These are phyloP conservation scores for Pleurotus sapidus DNA, from an alignment of 768 basidiomycete species.

Conservation along the genomic window DNA sequence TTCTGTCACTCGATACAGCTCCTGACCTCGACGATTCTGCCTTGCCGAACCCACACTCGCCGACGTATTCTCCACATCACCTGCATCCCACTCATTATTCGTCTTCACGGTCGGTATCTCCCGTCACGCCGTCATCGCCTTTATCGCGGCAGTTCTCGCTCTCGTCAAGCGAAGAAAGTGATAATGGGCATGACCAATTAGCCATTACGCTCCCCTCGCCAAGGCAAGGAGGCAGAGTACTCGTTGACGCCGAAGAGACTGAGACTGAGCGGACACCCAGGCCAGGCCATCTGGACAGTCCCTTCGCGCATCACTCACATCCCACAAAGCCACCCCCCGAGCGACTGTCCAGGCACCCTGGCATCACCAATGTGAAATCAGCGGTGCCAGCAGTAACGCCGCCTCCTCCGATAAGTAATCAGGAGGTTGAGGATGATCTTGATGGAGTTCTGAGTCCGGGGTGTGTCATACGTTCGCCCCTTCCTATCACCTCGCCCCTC, in stretches of 20 bases:
- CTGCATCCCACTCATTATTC: not conserved
- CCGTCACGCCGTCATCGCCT: not conserved
- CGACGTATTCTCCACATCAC: not conserved
- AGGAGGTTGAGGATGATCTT: slow-evolving; percentile 6
- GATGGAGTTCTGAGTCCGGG: slow-evolving; percentile 23
- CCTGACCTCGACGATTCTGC: not conserved
- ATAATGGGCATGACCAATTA: not conserved
- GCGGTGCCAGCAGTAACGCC: too few relatives aligned
- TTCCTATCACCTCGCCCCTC: slow-evolving; percentile 15
- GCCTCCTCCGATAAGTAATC: not conserved
- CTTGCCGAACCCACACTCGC: not conserved
- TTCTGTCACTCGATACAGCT: not conserved
- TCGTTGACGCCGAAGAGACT: not conserved
- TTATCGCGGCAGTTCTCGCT: slow-evolving; percentile 1
- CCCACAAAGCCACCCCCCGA: not conserved
- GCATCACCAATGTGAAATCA: not conserved
- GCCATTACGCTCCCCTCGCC: not conserved
- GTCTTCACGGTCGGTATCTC: not conserved
- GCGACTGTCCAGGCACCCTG: not conserved
- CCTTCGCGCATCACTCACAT: not conserved
- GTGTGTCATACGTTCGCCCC: slow-evolving; percentile 18
- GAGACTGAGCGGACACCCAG: not conserved
- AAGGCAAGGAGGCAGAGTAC: not conserved
- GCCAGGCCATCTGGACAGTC: not conserved
- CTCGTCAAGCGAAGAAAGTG: not conserved